Evolutionary conservation across 768 basidiomycete species (phyloP), one percentile per base, ranked within the genome.

Genomic region (Arthromyces matolae): DNA sequence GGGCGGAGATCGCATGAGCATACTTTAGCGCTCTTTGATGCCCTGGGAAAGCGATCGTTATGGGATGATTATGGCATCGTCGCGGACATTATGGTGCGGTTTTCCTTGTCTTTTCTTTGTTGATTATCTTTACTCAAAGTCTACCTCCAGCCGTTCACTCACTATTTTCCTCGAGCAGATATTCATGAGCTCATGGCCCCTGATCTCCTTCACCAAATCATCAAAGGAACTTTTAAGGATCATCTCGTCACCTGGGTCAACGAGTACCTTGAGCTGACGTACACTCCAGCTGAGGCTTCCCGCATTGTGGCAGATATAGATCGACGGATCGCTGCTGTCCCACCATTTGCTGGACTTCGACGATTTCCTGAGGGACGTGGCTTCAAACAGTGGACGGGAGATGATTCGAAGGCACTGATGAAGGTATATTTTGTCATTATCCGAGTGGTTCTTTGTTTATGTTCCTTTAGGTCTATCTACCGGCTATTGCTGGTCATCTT

Each of bases 151-250:
- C 64, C 64, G 8, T 67, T 67, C 24, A 67, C 65, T 19, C 47
- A 52, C 29, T 29, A 45, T 9, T 64, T 66, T 50, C 64, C 58
- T 8, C 51, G 41, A 14, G 60, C 62, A 13, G 61, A 66, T 34
- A 65, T 66, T 14, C 56, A 66, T 28, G 57, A 63, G 27, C 52
- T 64, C 1, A 31, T 67, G 3, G 37, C 61, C 12, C 59, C 60
- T 6, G 63, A 67, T 38, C 43, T 65, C 4, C 56, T 64, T 1
- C 65, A 67, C 45, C 65, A 67, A 35, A 29, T 66, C 10, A 65
- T 65, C 49, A 63, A 64, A 42, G 61, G 62, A 3, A 50, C 53
- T 5, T 64, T 65, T 54, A 66, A 64, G 41, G 65, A 66, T 33
- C 64, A 67, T 45, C 50, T 66, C 1, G 56, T 67, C 3, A 52